These are phyloP conservation scores for Mycena leptocephala DNA, from an alignment of 768 basidiomycete genomes.

Conservation along the genomic window DNA sequence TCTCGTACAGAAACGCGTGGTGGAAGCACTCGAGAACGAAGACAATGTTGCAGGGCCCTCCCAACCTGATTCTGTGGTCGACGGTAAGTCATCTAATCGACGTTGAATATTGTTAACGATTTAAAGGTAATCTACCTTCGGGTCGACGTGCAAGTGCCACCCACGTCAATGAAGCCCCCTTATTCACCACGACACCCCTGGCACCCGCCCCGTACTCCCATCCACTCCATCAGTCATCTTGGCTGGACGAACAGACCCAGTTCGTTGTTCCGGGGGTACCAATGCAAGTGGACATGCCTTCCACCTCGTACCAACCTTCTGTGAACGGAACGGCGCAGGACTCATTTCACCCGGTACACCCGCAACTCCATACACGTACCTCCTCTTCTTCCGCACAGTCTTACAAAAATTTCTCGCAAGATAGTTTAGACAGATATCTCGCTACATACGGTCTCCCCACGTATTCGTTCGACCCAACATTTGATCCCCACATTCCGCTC, in stretches of 20 bases:
- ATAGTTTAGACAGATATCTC: no score
- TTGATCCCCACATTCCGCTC: no score
- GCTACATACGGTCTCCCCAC: no score
- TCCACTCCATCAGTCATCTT: not conserved
- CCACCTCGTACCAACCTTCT: not conserved
- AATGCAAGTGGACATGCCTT: not conserved
- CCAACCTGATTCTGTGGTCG: not conserved
- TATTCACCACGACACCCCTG: not conserved
- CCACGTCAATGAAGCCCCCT: not conserved
- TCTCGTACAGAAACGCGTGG: not conserved
- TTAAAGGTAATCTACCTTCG: not conserved
- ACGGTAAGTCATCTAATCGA: no score
- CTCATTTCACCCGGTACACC: no score
- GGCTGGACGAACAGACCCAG: not conserved
- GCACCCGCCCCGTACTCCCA: not conserved
- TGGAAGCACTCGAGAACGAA: not conserved
- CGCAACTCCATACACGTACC: no score
- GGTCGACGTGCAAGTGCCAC: not conserved
- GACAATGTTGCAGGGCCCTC: not conserved
- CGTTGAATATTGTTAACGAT: no score
- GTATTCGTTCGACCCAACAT: no score
- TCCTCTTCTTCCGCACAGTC: no score
- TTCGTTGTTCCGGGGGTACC: not conserved
- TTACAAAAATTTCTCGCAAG: no score
- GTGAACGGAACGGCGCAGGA: no score